Percentiles rank a stretch among this genome's conserved stretches.
Conservation (phyloP, 2,329 filamentous ascomycete species). For the Fusarium floridanum region DNA sequence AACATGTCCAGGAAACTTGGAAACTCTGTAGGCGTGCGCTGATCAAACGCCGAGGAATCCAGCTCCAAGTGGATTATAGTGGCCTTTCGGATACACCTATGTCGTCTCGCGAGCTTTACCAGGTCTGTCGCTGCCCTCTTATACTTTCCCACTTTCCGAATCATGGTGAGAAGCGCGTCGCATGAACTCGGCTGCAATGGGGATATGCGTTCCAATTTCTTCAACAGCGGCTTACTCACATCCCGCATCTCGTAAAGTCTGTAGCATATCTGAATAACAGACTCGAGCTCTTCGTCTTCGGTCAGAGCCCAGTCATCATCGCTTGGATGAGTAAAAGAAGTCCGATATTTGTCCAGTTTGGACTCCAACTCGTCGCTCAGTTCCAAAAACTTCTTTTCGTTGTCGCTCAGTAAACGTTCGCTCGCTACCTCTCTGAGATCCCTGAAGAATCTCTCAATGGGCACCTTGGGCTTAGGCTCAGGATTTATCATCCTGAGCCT, state of each 20-base stretch:
- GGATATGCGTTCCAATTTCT: too few species aligned
- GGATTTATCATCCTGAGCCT: slow-evolving; percentile 12
- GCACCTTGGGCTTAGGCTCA: not conserved
- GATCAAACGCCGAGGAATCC: not conserved
- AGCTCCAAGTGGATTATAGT: not conserved
- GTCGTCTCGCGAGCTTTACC: slow-evolving; percentile 11
- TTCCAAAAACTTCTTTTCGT: not conserved
- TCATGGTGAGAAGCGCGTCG: slow-evolving; percentile 17
- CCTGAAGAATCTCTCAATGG: not conserved
- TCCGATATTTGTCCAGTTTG: slow-evolving; percentile 9
- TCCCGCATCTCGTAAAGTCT: slow-evolving; percentile 3
- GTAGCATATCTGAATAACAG: slow-evolving; percentile 11
- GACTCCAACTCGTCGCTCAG: not conserved
- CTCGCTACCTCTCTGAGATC: too few species aligned
- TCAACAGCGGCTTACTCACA: too few species aligned
- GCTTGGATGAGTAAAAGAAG: not conserved
- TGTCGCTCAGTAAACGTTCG: not conserved
- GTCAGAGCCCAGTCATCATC: not conserved
- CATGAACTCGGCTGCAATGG: not conserved
- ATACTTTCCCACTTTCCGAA: slow-evolving; percentile 35
- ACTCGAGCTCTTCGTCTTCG: slow-evolving; percentile 10
- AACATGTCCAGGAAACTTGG: not conserved
- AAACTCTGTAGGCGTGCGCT: not conserved
- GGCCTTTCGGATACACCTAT: not conserved
- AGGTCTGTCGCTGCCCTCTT: slow-evolving; percentile 18